Conservation (phyloP, 2,329 filamentous ascomycete genomes). For the Periconia digitata region DNA sequence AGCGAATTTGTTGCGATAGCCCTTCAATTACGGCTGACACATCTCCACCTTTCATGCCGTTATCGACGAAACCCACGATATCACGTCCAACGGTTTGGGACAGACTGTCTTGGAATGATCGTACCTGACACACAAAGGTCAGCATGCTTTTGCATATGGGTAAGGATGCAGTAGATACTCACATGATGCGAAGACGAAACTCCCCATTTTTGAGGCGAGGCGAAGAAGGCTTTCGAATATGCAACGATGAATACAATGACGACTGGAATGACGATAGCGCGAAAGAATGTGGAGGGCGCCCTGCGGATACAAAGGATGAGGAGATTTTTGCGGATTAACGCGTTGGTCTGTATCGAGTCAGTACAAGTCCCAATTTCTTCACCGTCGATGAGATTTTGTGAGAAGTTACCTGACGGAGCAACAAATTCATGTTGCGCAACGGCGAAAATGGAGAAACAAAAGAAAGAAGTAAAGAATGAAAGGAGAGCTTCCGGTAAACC, state of each 20-base stretch:
- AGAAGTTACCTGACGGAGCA: not conserved
- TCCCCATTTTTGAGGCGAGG: constrained; percentile 20
- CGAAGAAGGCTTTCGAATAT: constrained; percentile 27
- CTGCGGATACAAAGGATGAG: constrained; percentile 23
- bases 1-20: constrained; percentile 59
- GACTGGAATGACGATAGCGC: constrained; percentile 26
- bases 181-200: constrained; percentile 23
- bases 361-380: no score
- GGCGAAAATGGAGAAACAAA: not conserved
- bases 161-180: no score
- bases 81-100: constrained; percentile 56
- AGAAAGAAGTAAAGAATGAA: no score
- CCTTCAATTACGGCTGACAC: constrained; percentile 71
- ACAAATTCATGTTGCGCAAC: not conserved
- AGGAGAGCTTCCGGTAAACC: no score
- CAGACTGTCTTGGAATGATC: not conserved
- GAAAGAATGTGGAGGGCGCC: constrained; percentile 23
- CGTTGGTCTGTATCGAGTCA: constrained; percentile 20
- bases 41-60: constrained; percentile 65
- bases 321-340: constrained; percentile 28
- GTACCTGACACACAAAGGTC: no score
- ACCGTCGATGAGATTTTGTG: no score
- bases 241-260: constrained; percentile 21
- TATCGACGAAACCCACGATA: constrained; percentile 78
- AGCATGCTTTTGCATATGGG: no score